Evolutionary conservation across 352 stramenopile species (phyloP).

Genomic region (Pythium dissimile): DNA sequence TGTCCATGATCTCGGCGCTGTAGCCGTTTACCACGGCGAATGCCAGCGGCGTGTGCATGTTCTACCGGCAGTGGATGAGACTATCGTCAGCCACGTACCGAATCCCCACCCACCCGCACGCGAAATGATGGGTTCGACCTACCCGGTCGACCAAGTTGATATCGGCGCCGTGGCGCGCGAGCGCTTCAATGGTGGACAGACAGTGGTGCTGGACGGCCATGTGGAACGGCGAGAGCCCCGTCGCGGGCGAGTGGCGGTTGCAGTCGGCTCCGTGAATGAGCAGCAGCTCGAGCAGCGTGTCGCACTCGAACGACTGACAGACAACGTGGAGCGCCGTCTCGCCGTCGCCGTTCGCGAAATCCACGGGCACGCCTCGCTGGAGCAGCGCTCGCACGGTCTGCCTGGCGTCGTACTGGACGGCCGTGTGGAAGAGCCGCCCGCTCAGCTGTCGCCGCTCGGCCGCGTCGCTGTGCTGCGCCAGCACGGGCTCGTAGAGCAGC

Average conservation of each 20-base stretch:
- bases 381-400: constrained; percentile 3
- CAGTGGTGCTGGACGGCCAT: constrained; percentile 16
- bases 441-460: neutral
- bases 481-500: constrained; percentile 11
- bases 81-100: too few relatives aligned
- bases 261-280: constrained; percentile 8
- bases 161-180: constrained; percentile 3
- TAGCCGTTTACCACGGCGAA: constrained; percentile 13
- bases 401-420: constrained; percentile 17
- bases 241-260: constrained; percentile 1
- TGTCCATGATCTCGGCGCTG: constrained; percentile 16
- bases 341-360: constrained; percentile 3
- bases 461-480: neutral
- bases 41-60: constrained; percentile 11
- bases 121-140: neutral
- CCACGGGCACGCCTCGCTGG: constrained; percentile 8
- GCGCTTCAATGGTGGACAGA: constrained; percentile 7
- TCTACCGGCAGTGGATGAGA: too few relatives aligned
- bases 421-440: constrained; percentile 16
- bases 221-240: constrained; percentile 14
- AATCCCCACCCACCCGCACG: too few relatives aligned
- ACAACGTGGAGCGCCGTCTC: constrained; percentile 19
- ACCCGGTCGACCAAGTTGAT: constrained; percentile 25
- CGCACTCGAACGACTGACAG: constrained; percentile 8
- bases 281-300: constrained; percentile 10